Base-by-base conservation (phyloP, 176 grass and related monocot species). In the Calamus simplicifolius region DNA sequence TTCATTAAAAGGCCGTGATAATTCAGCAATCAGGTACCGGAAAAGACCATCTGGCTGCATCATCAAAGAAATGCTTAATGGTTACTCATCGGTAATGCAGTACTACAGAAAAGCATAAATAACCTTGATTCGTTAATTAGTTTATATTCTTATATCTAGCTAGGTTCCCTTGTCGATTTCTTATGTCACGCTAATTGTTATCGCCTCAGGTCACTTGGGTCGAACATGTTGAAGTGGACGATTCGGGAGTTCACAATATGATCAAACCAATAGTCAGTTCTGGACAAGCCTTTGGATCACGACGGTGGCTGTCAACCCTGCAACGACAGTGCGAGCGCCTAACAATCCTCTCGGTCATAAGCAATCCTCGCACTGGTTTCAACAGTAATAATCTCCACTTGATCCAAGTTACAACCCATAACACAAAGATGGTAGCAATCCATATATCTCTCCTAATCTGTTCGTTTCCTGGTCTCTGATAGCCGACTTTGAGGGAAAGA, bases 31-130 rank as follows among this genome's bases (percentile, higher is more conserved):
- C 26, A 70, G 27, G 29, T 83, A 61, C 71, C 76, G 57, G n/a
- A 87, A 68, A 77, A 65, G 81, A 64, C 80, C 88, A 48, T 92
- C 88, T n/a, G 88, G 88, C 5, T 1, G 78, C 19, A 48, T 92
- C 18, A 74, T 92, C 17, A 65, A 75, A 61, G 53, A 77, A 57
- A 8, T 83, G 23, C 75, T 65, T 23, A 27, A 50, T 49, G 75
- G 71, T 68, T 77, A 3, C 76, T 74, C 83, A 74, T 83, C 80
- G 83, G 88, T 83, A 82, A 25, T 48, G 52, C 35, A 13, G 35
- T 3, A 43, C 8, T 3, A 43, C 8, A 43, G 35, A 54, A 5
- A 48, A 10, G 25, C 49, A 27, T 4, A 48, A 54, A 58, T n/a
- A 50, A 27, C 10, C 50, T 25, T 25, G 51, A 17, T 16, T 43